phyloP scores from a whole-genome alignment of 176 grass and related monocot genomes.

The Themeda triandra region DNA sequence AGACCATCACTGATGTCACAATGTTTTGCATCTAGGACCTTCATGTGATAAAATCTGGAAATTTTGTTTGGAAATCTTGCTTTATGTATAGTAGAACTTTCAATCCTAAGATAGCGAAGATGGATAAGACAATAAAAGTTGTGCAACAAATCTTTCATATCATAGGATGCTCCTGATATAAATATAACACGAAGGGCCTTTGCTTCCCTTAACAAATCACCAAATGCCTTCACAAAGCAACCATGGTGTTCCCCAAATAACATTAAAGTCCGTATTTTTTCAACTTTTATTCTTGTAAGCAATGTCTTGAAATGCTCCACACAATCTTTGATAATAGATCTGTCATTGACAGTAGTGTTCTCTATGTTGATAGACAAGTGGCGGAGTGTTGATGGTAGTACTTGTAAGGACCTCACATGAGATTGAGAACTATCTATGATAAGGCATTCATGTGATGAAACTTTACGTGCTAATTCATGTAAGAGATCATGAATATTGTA shows the following conservation, averaged over 20 bases:
- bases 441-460: not conserved
- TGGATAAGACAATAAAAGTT: not conserved
- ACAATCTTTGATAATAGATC: not conserved
- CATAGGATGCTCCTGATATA: not conserved
- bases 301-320: not conserved
- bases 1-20: accelerated
- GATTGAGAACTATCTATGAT: not conserved
- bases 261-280: not conserved
- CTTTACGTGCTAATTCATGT: not conserved
- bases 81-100: accelerated
- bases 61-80: not conserved
- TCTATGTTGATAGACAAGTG: not conserved
- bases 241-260: not conserved
- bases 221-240: not conserved
- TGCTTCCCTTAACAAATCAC: not conserved
- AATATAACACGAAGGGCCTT: not conserved
- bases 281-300: not conserved
- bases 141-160: not conserved
- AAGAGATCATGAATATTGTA: not conserved
- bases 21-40: not conserved
- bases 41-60: constrained; percentile 10
- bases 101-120: not conserved
- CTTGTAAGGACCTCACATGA: not conserved
- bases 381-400: not conserved
- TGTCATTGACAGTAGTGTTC: no score